phyloP scores from a whole-genome alignment of 768 basidiomycete genomes.

The Lactarius akahatsu region DNA sequence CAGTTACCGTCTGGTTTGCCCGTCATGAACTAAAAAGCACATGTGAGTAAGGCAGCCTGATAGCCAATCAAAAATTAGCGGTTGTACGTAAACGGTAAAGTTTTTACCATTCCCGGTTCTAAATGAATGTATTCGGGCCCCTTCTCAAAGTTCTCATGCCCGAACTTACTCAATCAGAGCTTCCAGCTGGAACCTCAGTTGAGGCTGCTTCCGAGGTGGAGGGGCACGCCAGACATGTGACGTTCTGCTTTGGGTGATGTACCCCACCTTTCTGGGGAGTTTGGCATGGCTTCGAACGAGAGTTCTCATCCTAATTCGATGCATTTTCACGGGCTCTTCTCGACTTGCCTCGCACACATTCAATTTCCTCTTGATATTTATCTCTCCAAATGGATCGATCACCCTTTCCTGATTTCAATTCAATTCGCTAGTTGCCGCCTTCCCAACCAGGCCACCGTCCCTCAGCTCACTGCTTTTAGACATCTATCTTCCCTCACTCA shows the following conservation, averaged over 20 bases:
- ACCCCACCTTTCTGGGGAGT: neutral
- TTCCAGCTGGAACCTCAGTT: neutral
- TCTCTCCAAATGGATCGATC: slow-evolving; percentile 3
- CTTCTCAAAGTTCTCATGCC: slow-evolving; percentile 4
- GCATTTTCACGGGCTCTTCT: slow-evolving; percentile 7
- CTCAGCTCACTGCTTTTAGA: slow-evolving; percentile 2
- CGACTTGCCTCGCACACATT: slow-evolving; percentile 1
- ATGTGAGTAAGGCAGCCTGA: neutral
- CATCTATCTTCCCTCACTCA: neutral
- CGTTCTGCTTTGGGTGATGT: neutral
- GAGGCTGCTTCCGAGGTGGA: neutral
- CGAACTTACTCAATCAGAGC: slow-evolving; percentile 1
- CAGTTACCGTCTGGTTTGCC: neutral
- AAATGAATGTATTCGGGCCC: slow-evolving; percentile 5
- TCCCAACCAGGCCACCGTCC: neutral
- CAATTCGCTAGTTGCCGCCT: neutral
- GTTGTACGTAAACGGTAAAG: slow-evolving; percentile 22
- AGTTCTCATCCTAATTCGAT: neutral
- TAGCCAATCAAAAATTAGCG: slow-evolving; percentile 17
- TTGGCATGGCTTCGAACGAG: neutral
- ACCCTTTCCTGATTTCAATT: neutral
- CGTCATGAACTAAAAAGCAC: slow-evolving; percentile 17
- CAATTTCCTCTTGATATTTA: neutral
- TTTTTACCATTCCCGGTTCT: neutral
- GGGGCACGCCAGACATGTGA: slow-evolving; percentile 1